Evolutionary conservation across 768 basidiomycete genomes (phyloP), one percentile per base, ranked within the genome.

Genomic region (Symmetrospora coprosmae): DNA sequence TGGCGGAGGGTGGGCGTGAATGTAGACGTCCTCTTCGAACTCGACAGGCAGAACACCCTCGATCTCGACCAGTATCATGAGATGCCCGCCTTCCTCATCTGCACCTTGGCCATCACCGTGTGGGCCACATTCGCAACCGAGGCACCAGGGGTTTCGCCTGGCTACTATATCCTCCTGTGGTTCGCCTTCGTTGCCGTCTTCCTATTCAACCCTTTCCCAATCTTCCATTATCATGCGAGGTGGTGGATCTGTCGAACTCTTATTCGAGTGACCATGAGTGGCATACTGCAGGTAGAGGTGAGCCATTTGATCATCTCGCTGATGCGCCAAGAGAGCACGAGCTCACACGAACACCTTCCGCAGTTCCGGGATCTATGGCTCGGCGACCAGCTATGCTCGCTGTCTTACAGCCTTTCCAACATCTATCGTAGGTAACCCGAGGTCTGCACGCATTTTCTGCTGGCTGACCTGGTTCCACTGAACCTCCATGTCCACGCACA

Each of bases 291-390:
- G 28, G 53, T 56, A 4, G 53, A 56, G 30, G 53, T 43, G 40
- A 56, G 53, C 19, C 14, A 4, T 35, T 19, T 21, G 14, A 6
- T 7, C 16, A 30, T 5, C 16, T 19, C 5, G 28, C n/a, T 6
- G 50, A 7, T 14, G 9, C 14, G 31, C 11, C 35, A 5, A 7
- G 21, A 34, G 8, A 52, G 28, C 19, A 4, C n/a, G 38, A 41
- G 16, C 23, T 11, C n/a, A 19, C 13, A 23, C 43, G 30, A 14
- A 8, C n/a, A n/a, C n/a, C n/a, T 31, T 52, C 21, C 17, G 6
- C 37, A 56, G 53, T 56, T 56, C 30, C 53, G 53, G 6, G 53
- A 56, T 25, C 43, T 56, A 17, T 56, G 37, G 37, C 13, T 56
- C 23, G 53, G 53, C 5, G 53, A 56, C 40, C 37, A 56, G 17